Evolutionary conservation across 192 early-diverging fungal genomes (phyloP), one percentile per base, ranked within the genome.

Genomic region (Gryganskiella cystojenkinii): DNA sequence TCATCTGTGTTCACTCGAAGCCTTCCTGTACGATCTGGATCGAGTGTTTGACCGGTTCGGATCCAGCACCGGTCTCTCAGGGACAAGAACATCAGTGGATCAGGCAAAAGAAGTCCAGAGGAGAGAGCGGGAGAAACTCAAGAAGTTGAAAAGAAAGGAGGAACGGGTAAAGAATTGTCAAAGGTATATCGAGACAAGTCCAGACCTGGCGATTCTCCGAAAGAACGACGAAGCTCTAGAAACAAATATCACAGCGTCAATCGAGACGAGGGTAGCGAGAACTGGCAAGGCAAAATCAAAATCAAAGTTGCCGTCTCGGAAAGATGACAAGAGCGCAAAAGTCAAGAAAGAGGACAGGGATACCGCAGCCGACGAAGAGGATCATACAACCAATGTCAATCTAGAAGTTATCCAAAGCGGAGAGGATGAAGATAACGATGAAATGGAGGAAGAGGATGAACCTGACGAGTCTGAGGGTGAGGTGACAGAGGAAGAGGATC

Each of bases 1-100:
- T 42, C 84, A 87, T 54, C 56, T 73, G 20, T 87, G 84, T 67
- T 70, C 82, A 0, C 56, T 85, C 20, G 82, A 84, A 40, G 79
- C 61, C n/a, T 84, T 81, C 51, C 35, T 87, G n/a, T 84, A 85
- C 43, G 51, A 81, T 6, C 10, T 85, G 2, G 24, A 56, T 44
- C 1, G 54, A 56, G 13, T 19, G n/a, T 8, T 15, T 6, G 40
- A 9, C 17, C 15, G 42, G 43, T 4, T 43, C 22, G 17, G 42
- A 60, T 59, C 11, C 20, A 22, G 22, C 14, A 50, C 1, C 20
- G 9, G 49, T 24, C 20, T n/a, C 8, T n/a, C 20, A 50, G 22
- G 20, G 25, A 15, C 22, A 50, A n/a, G 53, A 14, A 11, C 4
- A 55, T 55, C n/a, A n/a, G 24, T 30, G 9, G 24, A 55, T 17